Evolutionary conservation across 225 moss, liverwort and hornwort species (phyloP).

Genomic region (Marchantia polymorpha): DNA sequence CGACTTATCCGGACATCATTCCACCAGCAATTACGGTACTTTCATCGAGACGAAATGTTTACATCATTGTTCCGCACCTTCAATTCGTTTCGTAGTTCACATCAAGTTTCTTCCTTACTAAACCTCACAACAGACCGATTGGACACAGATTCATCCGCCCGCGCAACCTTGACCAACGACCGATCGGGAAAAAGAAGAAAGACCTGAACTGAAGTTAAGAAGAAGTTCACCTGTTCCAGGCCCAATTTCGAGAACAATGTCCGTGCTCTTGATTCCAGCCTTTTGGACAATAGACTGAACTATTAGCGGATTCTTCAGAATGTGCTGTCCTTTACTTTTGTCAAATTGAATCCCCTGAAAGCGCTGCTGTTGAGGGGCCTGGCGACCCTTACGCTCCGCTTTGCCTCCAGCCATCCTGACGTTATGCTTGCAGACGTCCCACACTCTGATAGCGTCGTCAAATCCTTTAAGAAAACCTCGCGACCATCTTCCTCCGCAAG

Average conservation of each 20-base stretch:
- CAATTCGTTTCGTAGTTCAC: too few relatives aligned
- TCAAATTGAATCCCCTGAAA: conserved; percentile 86
- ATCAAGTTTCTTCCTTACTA: too few relatives aligned
- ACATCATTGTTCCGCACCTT: too few relatives aligned
- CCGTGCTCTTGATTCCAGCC: conserved; percentile 81
- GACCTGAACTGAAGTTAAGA: neutral
- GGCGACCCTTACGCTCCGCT: conserved; percentile 54
- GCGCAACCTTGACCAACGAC: neutral
- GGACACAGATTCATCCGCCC: neutral
- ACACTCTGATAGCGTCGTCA: neutral
- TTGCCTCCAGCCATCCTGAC: conserved; percentile 58
- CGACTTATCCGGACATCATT: too few relatives aligned
- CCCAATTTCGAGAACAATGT: conserved; percentile 82
- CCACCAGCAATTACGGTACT: too few relatives aligned
- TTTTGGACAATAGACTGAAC: conserved; percentile 93
- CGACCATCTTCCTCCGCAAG: neutral
- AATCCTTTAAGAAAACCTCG: neutral
- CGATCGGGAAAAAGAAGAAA: neutral
- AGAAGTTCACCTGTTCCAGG: conserved; percentile 69
- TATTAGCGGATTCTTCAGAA: conserved; percentile 79
- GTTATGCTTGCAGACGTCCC: neutral
- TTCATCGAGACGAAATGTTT: too few relatives aligned
- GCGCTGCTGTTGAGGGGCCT: conserved; percentile 51
- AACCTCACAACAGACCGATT: neutral
- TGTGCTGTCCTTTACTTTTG: conserved; percentile 91